Conservation (phyloP, 495 filamentous ascomycete genomes). For the Cryomyces minteri region DNA sequence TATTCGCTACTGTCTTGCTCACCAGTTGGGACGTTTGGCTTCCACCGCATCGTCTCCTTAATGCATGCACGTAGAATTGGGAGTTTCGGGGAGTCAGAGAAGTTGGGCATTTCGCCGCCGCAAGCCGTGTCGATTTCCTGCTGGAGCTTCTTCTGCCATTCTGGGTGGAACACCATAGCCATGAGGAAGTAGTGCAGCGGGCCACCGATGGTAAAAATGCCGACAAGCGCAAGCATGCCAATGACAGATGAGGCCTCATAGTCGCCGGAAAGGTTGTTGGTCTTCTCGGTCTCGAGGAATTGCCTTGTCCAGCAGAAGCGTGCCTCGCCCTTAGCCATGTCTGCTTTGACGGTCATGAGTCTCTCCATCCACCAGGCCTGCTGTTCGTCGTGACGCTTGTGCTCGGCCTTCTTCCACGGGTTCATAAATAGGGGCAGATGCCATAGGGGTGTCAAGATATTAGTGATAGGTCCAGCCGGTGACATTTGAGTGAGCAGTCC, state of each 20-base stretch:
- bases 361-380: conserved; percentile 18
- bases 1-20: background rate
- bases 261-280: conserved; percentile 6
- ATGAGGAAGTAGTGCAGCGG: conserved; percentile 8
- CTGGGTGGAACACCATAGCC: conserved; percentile 8
- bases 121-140: conserved; percentile 7
- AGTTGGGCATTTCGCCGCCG: conserved; percentile 9
- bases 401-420: conserved; percentile 17
- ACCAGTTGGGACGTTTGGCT: conserved; percentile 34
- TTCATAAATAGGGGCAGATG: conserved; percentile 16
- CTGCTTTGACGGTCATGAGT: conserved; percentile 4
- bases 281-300: conserved; percentile 8
- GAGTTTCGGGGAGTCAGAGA: conserved; percentile 19
- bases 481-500: conserved; percentile 22
- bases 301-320: conserved; percentile 11
- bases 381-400: conserved; percentile 18
- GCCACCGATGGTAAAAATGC: conserved; percentile 7
- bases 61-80: conserved; percentile 33
- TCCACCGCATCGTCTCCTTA: conserved; percentile 42
- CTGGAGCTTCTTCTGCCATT: conserved; percentile 6
- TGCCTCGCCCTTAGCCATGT: conserved; percentile 7
- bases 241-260: conserved; percentile 7
- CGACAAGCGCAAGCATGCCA: conserved; percentile 13
- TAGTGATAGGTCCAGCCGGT: conserved; percentile 21
- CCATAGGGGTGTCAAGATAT: conserved; percentile 19